Evolutionary conservation across 1,284 basidiomycete genomes (phyloP), one percentile per base, ranked within the genome.

Genomic region (Trichosporon ovoides): DNA sequence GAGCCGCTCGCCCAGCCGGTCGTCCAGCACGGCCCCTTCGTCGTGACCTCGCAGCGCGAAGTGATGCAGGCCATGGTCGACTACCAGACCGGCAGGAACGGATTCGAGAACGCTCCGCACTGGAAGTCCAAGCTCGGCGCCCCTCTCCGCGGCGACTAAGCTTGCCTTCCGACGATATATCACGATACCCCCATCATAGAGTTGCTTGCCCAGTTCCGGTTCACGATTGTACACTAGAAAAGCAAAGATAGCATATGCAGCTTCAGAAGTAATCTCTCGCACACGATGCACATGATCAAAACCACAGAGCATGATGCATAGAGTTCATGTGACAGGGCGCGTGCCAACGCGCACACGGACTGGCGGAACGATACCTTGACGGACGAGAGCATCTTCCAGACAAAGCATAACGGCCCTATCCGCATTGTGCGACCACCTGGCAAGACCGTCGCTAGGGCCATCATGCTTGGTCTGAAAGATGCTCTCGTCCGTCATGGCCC

Each of bases 1-100:
- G 87, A 95, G 77, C 92, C 94, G 14, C 82, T 98, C 11, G 84
- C 93, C 64, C 93, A 98, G 75, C 81, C 84, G 0, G 89, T 97
- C 7, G 82, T 90, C 56, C 93, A 73, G 70, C 72, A 75, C 60
- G 75, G 75, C 1, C 78, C 79, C 2, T 80, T 81, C 63, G 93
- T 95, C 16, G 87, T 94, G 84, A 91, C 86, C 16, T 84, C 81
- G 3, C 80, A 81, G 18, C 83, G 87, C 63, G 91, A 94, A 68
- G 90, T 95, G 37, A 83, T 88, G 70, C 81, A 89, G 73, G 90
- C 93, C 1, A 76, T 96, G 59, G 69, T 84, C 43, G 94, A 97
- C 72, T 96, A 89, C 74, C 87, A 87, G 78, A 76, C 79, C 37
- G 87, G 85, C 34, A 77, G 70, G 63, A 96, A 97, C 71, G 94